Evolutionary conservation across 345 rosid species (phyloP).

Genomic region (Clausena lansium): DNA sequence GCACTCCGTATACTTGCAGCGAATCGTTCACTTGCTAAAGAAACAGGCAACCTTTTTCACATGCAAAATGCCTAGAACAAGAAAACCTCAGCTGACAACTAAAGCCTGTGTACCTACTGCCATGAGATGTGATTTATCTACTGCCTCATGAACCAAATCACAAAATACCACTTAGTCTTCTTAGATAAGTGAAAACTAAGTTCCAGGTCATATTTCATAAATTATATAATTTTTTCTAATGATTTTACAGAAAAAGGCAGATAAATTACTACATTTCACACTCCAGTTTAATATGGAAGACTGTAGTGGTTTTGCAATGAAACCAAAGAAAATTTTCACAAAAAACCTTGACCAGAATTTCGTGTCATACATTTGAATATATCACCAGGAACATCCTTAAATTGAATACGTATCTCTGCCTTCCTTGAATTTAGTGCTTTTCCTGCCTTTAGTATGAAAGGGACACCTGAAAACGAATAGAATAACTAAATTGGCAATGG

Average conservation of each 20-base stretch:
- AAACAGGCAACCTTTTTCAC: neutral
- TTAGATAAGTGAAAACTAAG: neutral
- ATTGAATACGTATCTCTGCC: constrained; percentile 98
- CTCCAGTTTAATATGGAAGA: constrained; percentile 4
- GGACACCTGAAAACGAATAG: constrained; percentile 67
- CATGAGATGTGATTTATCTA: constrained; percentile 1
- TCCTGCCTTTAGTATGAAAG: constrained; percentile 94
- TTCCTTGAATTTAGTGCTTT: constrained; percentile 95
- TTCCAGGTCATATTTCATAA: neutral
- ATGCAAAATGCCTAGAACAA: neutral
- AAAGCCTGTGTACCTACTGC: neutral
- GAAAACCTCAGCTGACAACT: neutral
- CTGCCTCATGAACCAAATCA: neutral
- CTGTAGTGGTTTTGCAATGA: neutral
- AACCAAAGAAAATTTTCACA: neutral
- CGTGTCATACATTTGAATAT: constrained; percentile 70
- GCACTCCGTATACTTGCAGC: neutral
- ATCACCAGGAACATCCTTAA: constrained; percentile 99
- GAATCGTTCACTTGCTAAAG: neutral
- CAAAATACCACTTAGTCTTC: neutral
- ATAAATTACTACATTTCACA: constrained; percentile 1
- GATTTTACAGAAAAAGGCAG: neutral
- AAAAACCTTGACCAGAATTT: constrained; percentile 7
- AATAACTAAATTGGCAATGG: neutral
- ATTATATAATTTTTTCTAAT: neutral